phyloP scores from a whole-genome alignment of 2,329 filamentous ascomycete genomes.

The Xylogone sp. region DNA sequence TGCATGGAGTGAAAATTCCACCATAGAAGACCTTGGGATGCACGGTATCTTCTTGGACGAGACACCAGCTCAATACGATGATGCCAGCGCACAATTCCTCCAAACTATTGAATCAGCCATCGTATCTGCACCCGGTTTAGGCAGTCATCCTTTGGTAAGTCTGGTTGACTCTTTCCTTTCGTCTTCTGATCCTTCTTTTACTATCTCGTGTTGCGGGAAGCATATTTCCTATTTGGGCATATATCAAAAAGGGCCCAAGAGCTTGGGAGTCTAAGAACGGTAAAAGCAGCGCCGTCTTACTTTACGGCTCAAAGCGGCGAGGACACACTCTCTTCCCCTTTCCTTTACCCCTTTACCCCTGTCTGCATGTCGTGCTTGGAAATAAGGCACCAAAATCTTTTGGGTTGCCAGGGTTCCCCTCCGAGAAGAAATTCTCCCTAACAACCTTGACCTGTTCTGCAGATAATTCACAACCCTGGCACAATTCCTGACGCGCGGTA shows the following conservation, averaged over 20 bases:
- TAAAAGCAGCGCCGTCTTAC: too few species aligned
- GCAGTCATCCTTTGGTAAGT: slow-evolving; percentile 34
- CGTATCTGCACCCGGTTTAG: slow-evolving; percentile 28
- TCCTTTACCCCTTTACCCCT: too few species aligned
- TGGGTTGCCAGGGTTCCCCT: too few species aligned
- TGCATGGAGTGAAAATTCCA: slow-evolving; percentile 34
- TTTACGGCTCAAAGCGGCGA: too few species aligned
- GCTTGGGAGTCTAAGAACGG: too few species aligned
- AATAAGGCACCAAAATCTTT: too few species aligned
- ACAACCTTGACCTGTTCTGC: not conserved
- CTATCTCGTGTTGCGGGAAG: too few species aligned
- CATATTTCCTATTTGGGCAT: not conserved
- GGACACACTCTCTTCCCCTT: too few species aligned
- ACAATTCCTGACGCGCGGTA: slow-evolving; percentile 36
- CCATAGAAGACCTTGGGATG: slow-evolving; percentile 34
- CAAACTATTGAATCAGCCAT: slow-evolving; percentile 29
- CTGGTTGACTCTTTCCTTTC: not conserved
- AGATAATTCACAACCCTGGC: slow-evolving; percentile 41
- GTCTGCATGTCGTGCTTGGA: too few species aligned
- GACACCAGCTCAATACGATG: slow-evolving; percentile 34
- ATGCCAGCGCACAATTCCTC: slow-evolving; percentile 28
- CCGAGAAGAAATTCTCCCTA: too few species aligned
- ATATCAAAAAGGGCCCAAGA: not conserved
- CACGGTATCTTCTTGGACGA: slow-evolving; percentile 45
- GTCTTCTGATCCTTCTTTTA: not conserved